Conservation (phyloP, 495 filamentous ascomycete genomes). For the Neurospora sp. region DNA sequence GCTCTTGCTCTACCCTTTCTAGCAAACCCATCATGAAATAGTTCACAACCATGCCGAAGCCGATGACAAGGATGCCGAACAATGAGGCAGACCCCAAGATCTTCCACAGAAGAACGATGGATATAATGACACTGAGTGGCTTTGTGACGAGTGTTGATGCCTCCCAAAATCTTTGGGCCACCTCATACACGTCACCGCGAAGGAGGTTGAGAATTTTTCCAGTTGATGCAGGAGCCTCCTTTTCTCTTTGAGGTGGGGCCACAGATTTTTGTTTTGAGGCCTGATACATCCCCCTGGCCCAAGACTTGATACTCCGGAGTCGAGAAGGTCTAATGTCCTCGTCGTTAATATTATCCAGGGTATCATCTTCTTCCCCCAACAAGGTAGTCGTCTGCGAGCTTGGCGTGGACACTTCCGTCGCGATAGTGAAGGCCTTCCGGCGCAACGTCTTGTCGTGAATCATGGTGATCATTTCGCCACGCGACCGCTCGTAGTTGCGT, state of each 20-base stretch:
- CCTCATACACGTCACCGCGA: constrained; percentile 69
- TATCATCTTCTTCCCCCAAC: constrained; percentile 16
- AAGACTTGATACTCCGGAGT: constrained; percentile 3
- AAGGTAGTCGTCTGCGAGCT: constrained; percentile 12
- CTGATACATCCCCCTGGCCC: not conserved
- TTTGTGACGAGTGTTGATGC: constrained; percentile 54
- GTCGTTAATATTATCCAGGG: constrained; percentile 10
- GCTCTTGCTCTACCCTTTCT: constrained; percentile 51
- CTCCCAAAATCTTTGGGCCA: constrained; percentile 77
- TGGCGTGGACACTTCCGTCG: constrained; percentile 5
- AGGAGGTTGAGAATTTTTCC: constrained; percentile 79
- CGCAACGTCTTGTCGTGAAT: constrained; percentile 75
- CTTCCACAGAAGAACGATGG: constrained; percentile 57
- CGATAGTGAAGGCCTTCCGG: constrained; percentile 55
- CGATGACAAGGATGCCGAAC: constrained; percentile 53
- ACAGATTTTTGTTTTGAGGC: not conserved
- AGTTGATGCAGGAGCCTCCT: constrained; percentile 53
- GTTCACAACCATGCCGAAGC: constrained; percentile 56
- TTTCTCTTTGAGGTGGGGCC: not conserved
- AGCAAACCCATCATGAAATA: constrained; percentile 48
- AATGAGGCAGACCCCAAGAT: constrained; percentile 73
- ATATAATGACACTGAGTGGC: constrained; percentile 58
- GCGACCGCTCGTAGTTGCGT: constrained; percentile 61
- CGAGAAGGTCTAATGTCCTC: constrained; percentile 5
- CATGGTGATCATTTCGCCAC: constrained; percentile 82